phyloP scores from a whole-genome alignment of 768 basidiomycete species.

The Hirschioporus abietinus region DNA sequence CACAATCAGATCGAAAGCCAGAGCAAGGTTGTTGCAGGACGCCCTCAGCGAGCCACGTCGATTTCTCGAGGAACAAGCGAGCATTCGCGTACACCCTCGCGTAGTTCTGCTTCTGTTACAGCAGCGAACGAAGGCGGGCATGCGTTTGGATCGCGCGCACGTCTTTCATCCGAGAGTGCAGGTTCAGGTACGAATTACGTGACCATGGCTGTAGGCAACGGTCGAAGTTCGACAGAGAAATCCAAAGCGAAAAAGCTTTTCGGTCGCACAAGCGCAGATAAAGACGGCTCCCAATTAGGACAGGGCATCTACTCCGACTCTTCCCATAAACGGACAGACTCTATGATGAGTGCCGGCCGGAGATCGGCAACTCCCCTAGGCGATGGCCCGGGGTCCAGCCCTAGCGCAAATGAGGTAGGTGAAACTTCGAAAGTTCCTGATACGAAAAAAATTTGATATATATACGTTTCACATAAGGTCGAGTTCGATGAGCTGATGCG shows the following conservation, averaged over 20 bases:
- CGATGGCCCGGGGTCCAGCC: background rate
- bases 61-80: conserved; percentile 45
- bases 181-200: background rate
- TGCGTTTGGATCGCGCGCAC: conserved; percentile 1
- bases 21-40: conserved; percentile 41
- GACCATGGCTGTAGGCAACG: background rate
- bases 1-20: conserved; percentile 74
- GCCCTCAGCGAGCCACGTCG: conserved; percentile 64
- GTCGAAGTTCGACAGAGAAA: background rate
- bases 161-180: background rate
- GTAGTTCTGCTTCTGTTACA: conserved; percentile 35
- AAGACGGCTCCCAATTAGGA: background rate
- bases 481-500: conserved; percentile 94
- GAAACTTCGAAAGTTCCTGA: background rate
- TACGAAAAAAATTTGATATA: conserved; percentile 4
- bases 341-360: background rate
- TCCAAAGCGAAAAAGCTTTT: conserved; percentile 4
- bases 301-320: background rate
- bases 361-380: background rate
- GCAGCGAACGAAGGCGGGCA: background rate
- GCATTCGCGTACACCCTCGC: conserved; percentile 34
- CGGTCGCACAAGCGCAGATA: background rate
- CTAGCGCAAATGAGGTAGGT: background rate
- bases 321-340: conserved; percentile 3
- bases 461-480: conserved; percentile 7